phyloP scores from a whole-genome alignment of 192 early-diverging fungal genomes.

The Dispira simplex region DNA sequence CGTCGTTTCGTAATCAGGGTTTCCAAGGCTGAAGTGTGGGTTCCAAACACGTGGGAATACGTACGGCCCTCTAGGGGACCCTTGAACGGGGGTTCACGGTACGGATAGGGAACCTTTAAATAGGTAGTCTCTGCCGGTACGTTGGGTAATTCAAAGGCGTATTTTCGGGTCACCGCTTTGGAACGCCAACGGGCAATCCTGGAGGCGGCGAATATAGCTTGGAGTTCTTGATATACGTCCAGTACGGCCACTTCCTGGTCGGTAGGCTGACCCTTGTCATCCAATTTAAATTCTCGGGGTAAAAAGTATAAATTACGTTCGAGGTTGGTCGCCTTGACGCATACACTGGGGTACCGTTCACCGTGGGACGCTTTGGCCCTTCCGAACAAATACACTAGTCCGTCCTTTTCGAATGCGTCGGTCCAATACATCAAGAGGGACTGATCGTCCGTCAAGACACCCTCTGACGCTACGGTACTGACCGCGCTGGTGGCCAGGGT shows the following conservation, averaged over 20 bases:
- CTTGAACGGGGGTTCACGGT: slow-evolving; percentile 40
- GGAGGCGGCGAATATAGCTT: slow-evolving; percentile 32
- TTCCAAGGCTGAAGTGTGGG: slow-evolving; percentile 76
- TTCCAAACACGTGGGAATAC: slow-evolving; percentile 81
- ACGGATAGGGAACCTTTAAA: slow-evolving; percentile 75
- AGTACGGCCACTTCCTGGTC: slow-evolving; percentile 37
- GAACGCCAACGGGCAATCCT: slow-evolving; percentile 39
- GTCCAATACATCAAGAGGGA: slow-evolving; percentile 74
- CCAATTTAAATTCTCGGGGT: slow-evolving; percentile 34
- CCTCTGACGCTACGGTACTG: not conserved
- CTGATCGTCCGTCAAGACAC: slow-evolving; percentile 32
- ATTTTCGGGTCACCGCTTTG: slow-evolving; percentile 58
- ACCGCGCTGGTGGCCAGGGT: not conserved
- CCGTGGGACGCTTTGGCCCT: slow-evolving; percentile 36
- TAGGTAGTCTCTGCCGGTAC: slow-evolving; percentile 72
- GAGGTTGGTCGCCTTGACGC: slow-evolving; percentile 59
- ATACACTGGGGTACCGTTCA: slow-evolving; percentile 56
- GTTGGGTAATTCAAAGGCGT: slow-evolving; percentile 77
- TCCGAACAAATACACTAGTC: slow-evolving; percentile 79
- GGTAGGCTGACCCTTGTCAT: slow-evolving; percentile 31
- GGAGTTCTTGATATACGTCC: slow-evolving; percentile 67
- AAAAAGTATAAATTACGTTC: slow-evolving; percentile 84
- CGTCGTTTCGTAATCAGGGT: slow-evolving; percentile 84
- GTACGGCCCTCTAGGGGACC: slow-evolving; percentile 40
- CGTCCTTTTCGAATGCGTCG: slow-evolving; percentile 75